These are phyloP conservation scores for Crassisporium funariophilum DNA, from an alignment of 768 basidiomycete species.

Conservation along the genomic window DNA sequence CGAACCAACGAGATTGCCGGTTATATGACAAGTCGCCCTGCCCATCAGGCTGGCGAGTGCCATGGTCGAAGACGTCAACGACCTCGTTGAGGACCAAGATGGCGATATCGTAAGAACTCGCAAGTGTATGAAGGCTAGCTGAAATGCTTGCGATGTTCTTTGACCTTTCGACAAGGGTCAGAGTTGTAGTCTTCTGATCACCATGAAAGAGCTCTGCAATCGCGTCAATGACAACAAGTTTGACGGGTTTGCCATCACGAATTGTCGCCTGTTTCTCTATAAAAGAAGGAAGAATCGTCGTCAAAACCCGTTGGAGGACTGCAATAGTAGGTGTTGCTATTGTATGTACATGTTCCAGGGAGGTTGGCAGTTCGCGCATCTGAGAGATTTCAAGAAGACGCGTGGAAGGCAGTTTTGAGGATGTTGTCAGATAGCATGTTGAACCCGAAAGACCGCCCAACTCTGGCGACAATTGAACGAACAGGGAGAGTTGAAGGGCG, in stretches of 20 bases:
- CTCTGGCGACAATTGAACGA: constrained; percentile 67
- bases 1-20: constrained; percentile 78
- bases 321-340: constrained; percentile 56
- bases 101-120: constrained; percentile 62
- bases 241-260: constrained; percentile 56
- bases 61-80: constrained; percentile 66
- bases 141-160: constrained; percentile 70
- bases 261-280: constrained; percentile 37
- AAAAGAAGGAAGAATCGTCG: constrained; percentile 53
- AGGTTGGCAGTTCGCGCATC: constrained; percentile 47
- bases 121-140: constrained; percentile 69
- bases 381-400: constrained; percentile 70
- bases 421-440: constrained; percentile 78
- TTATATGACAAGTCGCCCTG: constrained; percentile 57
- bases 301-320: constrained; percentile 57
- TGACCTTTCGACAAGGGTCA: constrained; percentile 72
- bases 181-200: constrained; percentile 55
- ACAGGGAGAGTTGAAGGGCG: constrained; percentile 79
- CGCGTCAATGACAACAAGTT: constrained; percentile 84
- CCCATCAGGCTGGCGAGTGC: constrained; percentile 20
- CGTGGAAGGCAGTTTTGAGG: constrained; percentile 64
- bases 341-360: constrained; percentile 63
- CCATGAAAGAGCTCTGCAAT: constrained; percentile 84
- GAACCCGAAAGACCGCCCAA: constrained; percentile 66
- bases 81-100: constrained; percentile 91